A percentile compares a stretch with the other conserved stretches of the same genome.
These are phyloP conservation scores for Dissophora ornata DNA, from an alignment of 192 early-diverging fungal species.

Conservation along the genomic window DNA sequence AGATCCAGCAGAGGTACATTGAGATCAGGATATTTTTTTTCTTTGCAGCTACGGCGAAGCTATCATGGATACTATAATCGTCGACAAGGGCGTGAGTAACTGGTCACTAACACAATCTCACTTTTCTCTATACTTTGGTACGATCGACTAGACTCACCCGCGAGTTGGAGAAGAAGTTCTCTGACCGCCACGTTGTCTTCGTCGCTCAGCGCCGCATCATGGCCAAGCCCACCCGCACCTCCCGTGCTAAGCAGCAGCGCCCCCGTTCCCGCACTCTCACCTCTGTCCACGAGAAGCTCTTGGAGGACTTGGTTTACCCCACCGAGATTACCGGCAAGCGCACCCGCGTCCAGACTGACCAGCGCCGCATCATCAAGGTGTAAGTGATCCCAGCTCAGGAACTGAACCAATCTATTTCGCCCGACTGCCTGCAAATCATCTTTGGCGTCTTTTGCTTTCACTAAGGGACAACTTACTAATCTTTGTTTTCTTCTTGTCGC, in stretches of 20 bases:
- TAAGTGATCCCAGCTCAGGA: too few species aligned
- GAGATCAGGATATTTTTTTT: neutral
- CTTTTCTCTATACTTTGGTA: neutral
- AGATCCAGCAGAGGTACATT: conserved; percentile 85
- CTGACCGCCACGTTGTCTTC: conserved; percentile 97
- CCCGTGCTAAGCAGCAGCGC: conserved; percentile 91
- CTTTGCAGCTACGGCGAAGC: too few species aligned
- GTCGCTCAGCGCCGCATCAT: conserved; percentile 94
- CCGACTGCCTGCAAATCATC: neutral
- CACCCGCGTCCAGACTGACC: conserved; percentile 96
- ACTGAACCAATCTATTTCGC: too few species aligned
- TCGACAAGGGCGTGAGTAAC: neutral
- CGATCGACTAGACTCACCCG: conserved; percentile 80
- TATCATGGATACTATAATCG: too few species aligned
- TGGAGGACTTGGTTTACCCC: conserved; percentile 98
- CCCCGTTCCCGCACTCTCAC: conserved; percentile 97
- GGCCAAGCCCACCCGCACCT: conserved; percentile 89
- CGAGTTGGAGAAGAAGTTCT: conserved; percentile 99
- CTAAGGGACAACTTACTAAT: too few species aligned
- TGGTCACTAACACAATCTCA: neutral
- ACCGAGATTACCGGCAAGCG: conserved; percentile 99
- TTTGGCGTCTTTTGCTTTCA: too few species aligned
- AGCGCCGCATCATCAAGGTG: conserved; percentile 94
- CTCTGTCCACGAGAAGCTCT: conserved; percentile 94
- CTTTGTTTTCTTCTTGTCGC: too few species aligned